Conservation (phyloP, 768 basidiomycete species). For the Boletus vermiculosoides region DNA sequence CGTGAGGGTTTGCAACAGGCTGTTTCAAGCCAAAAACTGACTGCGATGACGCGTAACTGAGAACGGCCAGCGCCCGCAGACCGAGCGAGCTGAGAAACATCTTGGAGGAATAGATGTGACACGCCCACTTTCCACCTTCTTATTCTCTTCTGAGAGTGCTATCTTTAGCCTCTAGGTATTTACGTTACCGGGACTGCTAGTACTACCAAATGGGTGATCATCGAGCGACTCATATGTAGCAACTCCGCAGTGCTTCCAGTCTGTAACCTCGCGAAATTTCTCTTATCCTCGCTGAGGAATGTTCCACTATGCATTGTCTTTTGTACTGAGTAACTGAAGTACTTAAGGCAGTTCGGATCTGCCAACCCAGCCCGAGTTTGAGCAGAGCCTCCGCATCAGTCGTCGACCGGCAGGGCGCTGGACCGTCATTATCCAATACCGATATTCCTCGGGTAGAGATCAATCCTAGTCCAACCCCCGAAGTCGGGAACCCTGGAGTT, state of each 20-base stretch:
- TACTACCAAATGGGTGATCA: no score
- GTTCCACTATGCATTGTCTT: no score
- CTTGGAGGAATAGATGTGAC: not conserved
- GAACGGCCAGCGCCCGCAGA: constrained; percentile 16
- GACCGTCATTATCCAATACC: not conserved
- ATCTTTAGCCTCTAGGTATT: not conserved
- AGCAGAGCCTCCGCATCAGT: no score
- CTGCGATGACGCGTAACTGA: constrained; percentile 20
- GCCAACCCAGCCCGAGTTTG: no score
- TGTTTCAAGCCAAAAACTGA: constrained; percentile 16
- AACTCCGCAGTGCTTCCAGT: no score
- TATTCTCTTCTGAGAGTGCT: not conserved
- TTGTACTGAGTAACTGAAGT: no score
- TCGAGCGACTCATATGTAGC: no score
- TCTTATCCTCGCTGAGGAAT: no score
- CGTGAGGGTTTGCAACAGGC: not conserved
- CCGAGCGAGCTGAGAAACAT: constrained; percentile 5
- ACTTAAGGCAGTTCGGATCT: no score
- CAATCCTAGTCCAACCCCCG: not conserved
- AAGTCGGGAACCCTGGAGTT: not conserved
- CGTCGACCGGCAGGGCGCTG: no score
- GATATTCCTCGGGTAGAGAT: not conserved
- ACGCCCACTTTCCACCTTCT: not conserved
- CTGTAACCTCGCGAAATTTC: no score
- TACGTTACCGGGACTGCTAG: not conserved